Evolutionary conservation across 2,329 filamentous ascomycete species (phyloP), one percentile per base, ranked within the genome.

Genomic region (Davidsoniella neocaledoniae): DNA sequence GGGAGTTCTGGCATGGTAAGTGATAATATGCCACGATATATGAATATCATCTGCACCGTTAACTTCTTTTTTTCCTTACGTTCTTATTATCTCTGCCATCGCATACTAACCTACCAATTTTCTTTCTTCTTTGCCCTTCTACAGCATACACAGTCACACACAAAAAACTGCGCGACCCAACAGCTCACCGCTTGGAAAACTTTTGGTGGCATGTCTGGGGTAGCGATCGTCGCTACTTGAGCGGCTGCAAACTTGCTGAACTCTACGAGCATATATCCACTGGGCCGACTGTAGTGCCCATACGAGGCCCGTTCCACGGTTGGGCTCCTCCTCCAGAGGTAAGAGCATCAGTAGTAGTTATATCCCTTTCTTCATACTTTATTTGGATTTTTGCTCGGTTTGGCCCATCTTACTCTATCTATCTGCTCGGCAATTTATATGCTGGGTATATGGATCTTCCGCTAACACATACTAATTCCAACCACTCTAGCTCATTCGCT

Each of bases 191-290:
- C 16, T 63, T 79, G 17, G 76, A 80, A 58, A 76, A 79, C 57
- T 78, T 79, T 56, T 81, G 76, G 76, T 79, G 75, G 71, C 76
- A 79, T 57, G 73, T 80, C 49, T 75, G 74, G 69, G 75, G 76
- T 33, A 79, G 77, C 56, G 65, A 77, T 54, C 66, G 71, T 25
- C 67, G 71, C 33, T 59, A 67, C 48, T 64, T 79, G 44, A 71
- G 72, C 43, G 76, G 73, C 38, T 64, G 63, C 33, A 67, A 68
- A 10, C 64, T 80, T 43, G 75, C 77, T 51, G 68, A 62, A 53
- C 62, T 79, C 4, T 80, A 74, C 56, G 65, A 72, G 57, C 65
- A 76, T 29, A 77, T 80, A 43, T 77, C 76, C 0, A 66, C 68
- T 43, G 76, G 75, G 7, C 68, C 72, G 52, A 76, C 72, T 3